A percentile compares a stretch with the other conserved stretches of the same genome.
These are phyloP conservation scores for Zymoseptoria pseudotritici DNA, from an alignment of 2,329 filamentous ascomycete genomes.

Conservation along the genomic window DNA sequence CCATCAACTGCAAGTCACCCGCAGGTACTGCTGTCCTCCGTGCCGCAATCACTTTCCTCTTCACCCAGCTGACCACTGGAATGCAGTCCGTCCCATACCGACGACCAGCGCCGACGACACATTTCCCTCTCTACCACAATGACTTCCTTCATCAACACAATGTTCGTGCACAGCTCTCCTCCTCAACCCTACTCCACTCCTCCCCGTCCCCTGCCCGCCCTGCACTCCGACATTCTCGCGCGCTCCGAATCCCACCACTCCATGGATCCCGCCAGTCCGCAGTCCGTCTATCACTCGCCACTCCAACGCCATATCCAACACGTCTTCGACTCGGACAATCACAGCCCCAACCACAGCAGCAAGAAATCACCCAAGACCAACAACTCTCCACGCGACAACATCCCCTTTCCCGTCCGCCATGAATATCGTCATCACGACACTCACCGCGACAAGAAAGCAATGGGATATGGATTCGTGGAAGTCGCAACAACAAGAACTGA, in stretches of 20 bases:
- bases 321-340: slow-evolving; percentile 16
- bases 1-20: neutral
- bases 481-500: slow-evolving; percentile 25
- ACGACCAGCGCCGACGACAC: too few species aligned
- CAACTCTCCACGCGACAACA: slow-evolving; percentile 6
- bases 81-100: neutral
- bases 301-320: slow-evolving; percentile 28
- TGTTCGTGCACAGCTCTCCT: slow-evolving; percentile 52
- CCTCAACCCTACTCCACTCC: slow-evolving; percentile 29
- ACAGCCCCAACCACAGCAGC: neutral
- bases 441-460: slow-evolving; percentile 12
- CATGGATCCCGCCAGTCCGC: slow-evolving; percentile 21
- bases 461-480: slow-evolving; percentile 20
- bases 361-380: neutral
- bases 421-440: slow-evolving; percentile 19
- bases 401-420: slow-evolving; percentile 14
- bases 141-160: slow-evolving; percentile 75
- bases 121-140: slow-evolving; percentile 38
- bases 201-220: slow-evolving; percentile 35
- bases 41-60: neutral
- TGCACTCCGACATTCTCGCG: slow-evolving; percentile 36
- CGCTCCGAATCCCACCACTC: slow-evolving; percentile 31
- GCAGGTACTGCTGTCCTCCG: neutral
- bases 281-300: slow-evolving; percentile 26
- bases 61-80: neutral